Evolutionary conservation across 805 yeast genomes (phyloP).

Genomic region (Dipodascus geniculatus): DNA sequence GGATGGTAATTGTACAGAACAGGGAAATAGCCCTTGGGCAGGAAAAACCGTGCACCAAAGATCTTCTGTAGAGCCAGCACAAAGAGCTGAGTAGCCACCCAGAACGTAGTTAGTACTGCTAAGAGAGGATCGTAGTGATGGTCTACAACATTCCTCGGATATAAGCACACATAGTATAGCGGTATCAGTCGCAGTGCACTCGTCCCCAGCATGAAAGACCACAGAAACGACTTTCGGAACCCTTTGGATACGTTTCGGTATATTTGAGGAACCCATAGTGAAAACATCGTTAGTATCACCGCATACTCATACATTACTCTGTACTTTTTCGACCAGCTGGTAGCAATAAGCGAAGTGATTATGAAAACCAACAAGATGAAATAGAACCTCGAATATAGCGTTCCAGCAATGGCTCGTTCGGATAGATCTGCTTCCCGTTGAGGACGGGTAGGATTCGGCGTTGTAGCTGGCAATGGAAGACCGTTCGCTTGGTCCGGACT

Average conservation of each 20-base stretch:
- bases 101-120: constrained; percentile 34
- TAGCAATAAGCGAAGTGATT: constrained; percentile 43
- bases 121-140: constrained; percentile 52
- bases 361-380: constrained; percentile 42
- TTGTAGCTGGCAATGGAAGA: constrained; percentile 14
- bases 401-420: constrained; percentile 45
- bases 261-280: constrained; percentile 85
- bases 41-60: constrained; percentile 73
- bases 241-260: constrained; percentile 66
- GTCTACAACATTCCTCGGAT: constrained; percentile 46
- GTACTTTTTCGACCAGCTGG: constrained; percentile 49
- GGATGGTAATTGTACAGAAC: constrained; percentile 79
- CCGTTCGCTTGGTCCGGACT: background rate
- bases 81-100: constrained; percentile 51
- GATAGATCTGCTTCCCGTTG: constrained; percentile 26
- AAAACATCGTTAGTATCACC: constrained; percentile 40
- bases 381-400: constrained; percentile 46
- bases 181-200: constrained; percentile 55
- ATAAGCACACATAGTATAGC: constrained; percentile 44
- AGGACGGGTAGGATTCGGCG: constrained; percentile 19
- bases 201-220: constrained; percentile 68
- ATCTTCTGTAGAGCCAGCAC: constrained; percentile 50
- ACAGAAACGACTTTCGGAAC: constrained; percentile 49
- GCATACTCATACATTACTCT: constrained; percentile 48
- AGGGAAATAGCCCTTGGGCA: constrained; percentile 66